Conservation (phyloP, 2,329 filamentous ascomycete genomes). For the Claviceps humidiphila region DNA sequence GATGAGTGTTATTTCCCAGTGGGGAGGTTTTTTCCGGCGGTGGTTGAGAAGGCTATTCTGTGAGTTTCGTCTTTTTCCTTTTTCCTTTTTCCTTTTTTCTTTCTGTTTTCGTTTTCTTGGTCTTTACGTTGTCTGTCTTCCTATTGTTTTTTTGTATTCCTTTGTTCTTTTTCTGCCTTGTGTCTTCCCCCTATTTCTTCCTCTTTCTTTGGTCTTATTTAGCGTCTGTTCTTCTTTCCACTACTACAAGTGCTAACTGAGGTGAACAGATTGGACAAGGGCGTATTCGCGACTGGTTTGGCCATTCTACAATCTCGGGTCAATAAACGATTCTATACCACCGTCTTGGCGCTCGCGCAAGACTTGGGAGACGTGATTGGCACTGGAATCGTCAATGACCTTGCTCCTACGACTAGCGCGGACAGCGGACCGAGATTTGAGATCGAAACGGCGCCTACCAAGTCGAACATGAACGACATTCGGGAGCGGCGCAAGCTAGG, state of each 20-base stretch:
- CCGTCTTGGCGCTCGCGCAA: constrained; percentile 40
- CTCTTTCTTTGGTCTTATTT: too few species aligned
- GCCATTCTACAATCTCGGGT: constrained; percentile 36
- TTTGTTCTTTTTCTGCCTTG: background rate
- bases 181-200: too few species aligned
- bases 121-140: background rate
- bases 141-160: background rate
- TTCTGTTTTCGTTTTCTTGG: background rate
- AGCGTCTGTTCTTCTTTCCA: too few species aligned
- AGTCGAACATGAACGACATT: constrained; percentile 49
- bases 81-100: background rate
- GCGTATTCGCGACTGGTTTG: constrained; percentile 42
- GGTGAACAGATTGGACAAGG: constrained; percentile 45
- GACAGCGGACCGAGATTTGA: constrained; percentile 16
- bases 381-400: constrained; percentile 31
- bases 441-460: constrained; percentile 34
- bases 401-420: background rate
- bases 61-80: constrained; percentile 35
- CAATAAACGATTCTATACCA: constrained; percentile 44
- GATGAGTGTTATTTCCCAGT: constrained; percentile 90
- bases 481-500: constrained; percentile 74
- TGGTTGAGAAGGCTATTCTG: constrained; percentile 68
- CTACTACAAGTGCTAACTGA: too few species aligned
- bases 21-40: constrained; percentile 58
- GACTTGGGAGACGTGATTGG: constrained; percentile 43